phyloP scores from a whole-genome alignment of 129 eudicot genomes.

The Daucus carota region DH1_v3.0 NC_030389.2:4527001-4527500 shows the following conservation, averaged over 20 bases:
- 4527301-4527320: no score
- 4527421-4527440: no score
- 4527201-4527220: background rate
- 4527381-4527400: no score
- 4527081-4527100: background rate
- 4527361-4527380: no score
- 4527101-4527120: slow-evolving; percentile 37
- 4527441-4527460: no score
- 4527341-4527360: no score
- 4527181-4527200: background rate
- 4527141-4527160: slow-evolving; percentile 37
- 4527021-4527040: no score
- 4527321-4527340: no score
- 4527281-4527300: background rate
- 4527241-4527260: background rate
- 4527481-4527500: no score
- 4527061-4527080: background rate
- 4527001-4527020: background rate
- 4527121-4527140: slow-evolving; percentile 29
- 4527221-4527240: background rate
- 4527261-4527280: background rate
- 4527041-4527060: background rate
- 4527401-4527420: no score
- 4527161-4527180: slow-evolving; percentile 65
- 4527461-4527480: no score